Percentiles rank a stretch among this genome's conserved stretches.
Conservation (phyloP, 768 basidiomycete genomes). For the Kwoniella pini region DNA sequence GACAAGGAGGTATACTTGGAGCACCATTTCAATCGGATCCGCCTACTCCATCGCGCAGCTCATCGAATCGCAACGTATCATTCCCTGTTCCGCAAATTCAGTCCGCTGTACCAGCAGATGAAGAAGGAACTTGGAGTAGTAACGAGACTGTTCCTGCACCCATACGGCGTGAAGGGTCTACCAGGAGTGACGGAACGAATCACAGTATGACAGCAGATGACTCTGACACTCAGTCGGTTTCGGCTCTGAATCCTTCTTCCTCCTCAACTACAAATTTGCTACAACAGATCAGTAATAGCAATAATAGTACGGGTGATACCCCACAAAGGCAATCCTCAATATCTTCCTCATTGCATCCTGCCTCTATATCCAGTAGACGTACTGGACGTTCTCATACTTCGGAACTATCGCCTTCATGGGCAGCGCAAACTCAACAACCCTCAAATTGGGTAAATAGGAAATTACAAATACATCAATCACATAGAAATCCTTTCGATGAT, state of each 20-base stretch:
- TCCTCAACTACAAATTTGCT: background rate
- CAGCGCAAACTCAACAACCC: slow-evolving; percentile 36
- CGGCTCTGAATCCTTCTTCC: background rate
- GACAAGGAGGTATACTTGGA: slow-evolving; percentile 14
- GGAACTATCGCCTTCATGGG: slow-evolving; percentile 43
- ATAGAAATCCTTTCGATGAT: slow-evolving; percentile 29
- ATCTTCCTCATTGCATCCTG: slow-evolving; percentile 26
- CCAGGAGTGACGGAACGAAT: background rate
- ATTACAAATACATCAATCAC: slow-evolving; percentile 47
- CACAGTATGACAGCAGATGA: slow-evolving; percentile 9
- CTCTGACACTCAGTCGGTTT: slow-evolving; percentile 10
- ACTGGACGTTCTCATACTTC: slow-evolving; percentile 14
- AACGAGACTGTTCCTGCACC: slow-evolving; percentile 10
- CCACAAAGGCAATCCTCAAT: slow-evolving; percentile 23
- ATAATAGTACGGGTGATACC: background rate
- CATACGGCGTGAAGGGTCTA: slow-evolving; percentile 9
- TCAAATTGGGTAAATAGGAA: slow-evolving; percentile 51
- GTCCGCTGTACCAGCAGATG: slow-evolving; percentile 1
- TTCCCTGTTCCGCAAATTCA: slow-evolving; percentile 12
- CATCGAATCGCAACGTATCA: background rate
- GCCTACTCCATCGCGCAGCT: background rate
- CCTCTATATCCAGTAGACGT: slow-evolving; percentile 8
- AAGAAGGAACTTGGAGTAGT: slow-evolving; percentile 23
- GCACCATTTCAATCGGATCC: background rate
- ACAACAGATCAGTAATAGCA: background rate